Conservation (phyloP, 345 rosid genomes). For the Trapa bicornis region DNA sequence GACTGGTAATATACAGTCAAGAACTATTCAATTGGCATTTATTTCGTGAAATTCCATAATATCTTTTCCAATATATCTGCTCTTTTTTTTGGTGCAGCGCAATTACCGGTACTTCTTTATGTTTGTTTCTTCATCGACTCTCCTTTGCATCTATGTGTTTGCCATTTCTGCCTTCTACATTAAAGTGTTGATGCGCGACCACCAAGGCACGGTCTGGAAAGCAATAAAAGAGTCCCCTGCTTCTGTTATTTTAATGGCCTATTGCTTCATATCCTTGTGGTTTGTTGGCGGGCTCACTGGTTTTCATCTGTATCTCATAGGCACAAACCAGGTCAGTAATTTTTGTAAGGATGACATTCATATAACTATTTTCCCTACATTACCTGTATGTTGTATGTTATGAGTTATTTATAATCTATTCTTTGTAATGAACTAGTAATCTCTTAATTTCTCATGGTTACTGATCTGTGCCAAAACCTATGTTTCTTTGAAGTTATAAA, state of each 20-base stretch:
- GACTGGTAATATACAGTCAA: constrained; percentile 39
- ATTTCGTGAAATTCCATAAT: background rate
- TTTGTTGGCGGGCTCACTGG: constrained; percentile 97
- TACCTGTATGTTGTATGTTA: background rate
- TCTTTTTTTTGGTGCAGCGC: constrained; percentile 48
- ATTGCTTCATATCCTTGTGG: constrained; percentile 80
- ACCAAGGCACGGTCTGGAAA: constrained; percentile 51
- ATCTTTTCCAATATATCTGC: background rate
- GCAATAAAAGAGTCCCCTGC: constrained; percentile 89
- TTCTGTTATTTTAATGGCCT: constrained; percentile 65
- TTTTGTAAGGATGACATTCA: background rate
- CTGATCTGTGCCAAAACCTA: background rate
- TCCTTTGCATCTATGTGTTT: constrained; percentile 87
- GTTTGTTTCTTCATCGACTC: constrained; percentile 82
- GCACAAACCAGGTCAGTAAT: constrained; percentile 73
- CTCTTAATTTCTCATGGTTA: background rate
- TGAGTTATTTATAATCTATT: background rate
- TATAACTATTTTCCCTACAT: background rate
- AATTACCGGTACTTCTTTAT: constrained; percentile 94
- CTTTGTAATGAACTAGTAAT: background rate
- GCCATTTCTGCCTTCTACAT: constrained; percentile 74
- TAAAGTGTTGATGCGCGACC: constrained; percentile 64
- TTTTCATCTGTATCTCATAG: constrained; percentile 80
- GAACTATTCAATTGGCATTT: background rate
- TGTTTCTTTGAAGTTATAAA: too few relatives aligned